A percentile compares a stretch with the other conserved stretches of the same genome.
These are phyloP conservation scores for Aspergillus terreus DNA, from an alignment of 2,329 filamentous ascomycete species.

Conservation along the genomic window DNA sequence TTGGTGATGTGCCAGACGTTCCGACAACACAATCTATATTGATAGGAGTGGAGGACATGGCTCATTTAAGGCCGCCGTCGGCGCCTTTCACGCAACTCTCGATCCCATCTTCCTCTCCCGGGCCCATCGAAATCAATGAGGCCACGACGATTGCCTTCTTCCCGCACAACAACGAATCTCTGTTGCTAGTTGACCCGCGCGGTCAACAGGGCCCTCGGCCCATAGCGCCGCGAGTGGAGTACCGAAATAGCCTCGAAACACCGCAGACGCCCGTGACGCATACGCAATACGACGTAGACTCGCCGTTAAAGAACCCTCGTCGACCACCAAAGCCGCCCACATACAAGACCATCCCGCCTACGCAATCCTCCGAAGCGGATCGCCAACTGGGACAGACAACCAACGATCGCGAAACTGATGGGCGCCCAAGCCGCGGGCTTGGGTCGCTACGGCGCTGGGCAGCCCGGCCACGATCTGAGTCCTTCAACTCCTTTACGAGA, in stretches of 20 bases:
- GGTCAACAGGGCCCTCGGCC: conserved; percentile 27
- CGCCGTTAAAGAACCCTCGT: conserved; percentile 57
- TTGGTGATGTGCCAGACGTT: conserved; percentile 20
- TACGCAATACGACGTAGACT: conserved; percentile 42
- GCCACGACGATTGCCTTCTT: conserved; percentile 59
- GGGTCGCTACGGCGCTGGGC: conserved; percentile 37
- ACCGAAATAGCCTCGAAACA: conserved; percentile 8
- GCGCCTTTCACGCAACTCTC: conserved; percentile 47
- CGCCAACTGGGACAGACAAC: conserved; percentile 26
- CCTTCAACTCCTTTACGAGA: conserved; percentile 34
- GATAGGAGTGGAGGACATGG: conserved; percentile 36
- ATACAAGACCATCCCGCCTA: conserved; percentile 54
- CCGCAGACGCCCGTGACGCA: conserved; percentile 26
- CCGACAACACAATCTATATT: conserved; percentile 36
- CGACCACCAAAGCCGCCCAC: conserved; percentile 55
- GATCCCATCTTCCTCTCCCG: conserved; percentile 48
- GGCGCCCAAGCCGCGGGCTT: conserved; percentile 27
- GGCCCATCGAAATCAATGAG: conserved; percentile 56
- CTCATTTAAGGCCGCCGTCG: conserved; percentile 44
- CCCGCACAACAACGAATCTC: conserved; percentile 60
- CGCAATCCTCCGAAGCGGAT: conserved; percentile 45
- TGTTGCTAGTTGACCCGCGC: conserved; percentile 60
- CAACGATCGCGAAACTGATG: conserved; percentile 16
- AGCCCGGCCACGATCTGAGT: conserved; percentile 38
- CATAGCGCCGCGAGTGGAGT: conserved; percentile 22